These are phyloP conservation scores for Neonectria magnoliae DNA, from an alignment of 2,329 filamentous ascomycete genomes.

Conservation along the genomic window DNA sequence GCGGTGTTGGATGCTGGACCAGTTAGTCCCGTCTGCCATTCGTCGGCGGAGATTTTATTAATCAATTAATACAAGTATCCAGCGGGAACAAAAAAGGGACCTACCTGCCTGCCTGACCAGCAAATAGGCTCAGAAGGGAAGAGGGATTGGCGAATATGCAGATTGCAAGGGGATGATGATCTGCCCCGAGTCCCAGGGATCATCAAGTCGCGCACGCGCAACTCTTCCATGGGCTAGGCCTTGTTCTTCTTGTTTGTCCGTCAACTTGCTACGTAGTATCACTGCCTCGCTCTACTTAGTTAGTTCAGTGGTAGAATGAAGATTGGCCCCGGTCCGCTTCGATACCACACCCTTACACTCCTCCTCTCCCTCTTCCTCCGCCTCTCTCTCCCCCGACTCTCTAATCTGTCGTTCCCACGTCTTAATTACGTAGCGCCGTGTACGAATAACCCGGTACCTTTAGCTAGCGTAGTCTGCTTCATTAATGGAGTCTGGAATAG, in stretches of 20 bases:
- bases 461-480: neutral
- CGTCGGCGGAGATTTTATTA: neutral
- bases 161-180: neutral
- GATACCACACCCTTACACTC: neutral
- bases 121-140: neutral
- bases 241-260: neutral
- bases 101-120: neutral
- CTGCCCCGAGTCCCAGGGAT: neutral
- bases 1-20: neutral
- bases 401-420: neutral
- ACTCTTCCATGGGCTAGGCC: neutral
- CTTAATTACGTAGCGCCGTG: neutral
- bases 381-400: neutral
- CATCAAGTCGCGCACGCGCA: neutral
- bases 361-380: neutral
- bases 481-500: too few relatives aligned
- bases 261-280: neutral
- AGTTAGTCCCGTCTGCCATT: neutral
- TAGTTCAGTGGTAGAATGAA: neutral
- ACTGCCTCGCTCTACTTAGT: neutral
- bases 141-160: slow-evolving; percentile 3
- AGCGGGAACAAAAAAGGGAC: neutral
- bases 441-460: neutral
- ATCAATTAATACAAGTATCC: neutral
- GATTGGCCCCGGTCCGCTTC: neutral